Evolutionary conservation across 495 filamentous ascomycete species (phyloP), one percentile per base, ranked within the genome.

Genomic region (Parachaetomium inaequale): DNA sequence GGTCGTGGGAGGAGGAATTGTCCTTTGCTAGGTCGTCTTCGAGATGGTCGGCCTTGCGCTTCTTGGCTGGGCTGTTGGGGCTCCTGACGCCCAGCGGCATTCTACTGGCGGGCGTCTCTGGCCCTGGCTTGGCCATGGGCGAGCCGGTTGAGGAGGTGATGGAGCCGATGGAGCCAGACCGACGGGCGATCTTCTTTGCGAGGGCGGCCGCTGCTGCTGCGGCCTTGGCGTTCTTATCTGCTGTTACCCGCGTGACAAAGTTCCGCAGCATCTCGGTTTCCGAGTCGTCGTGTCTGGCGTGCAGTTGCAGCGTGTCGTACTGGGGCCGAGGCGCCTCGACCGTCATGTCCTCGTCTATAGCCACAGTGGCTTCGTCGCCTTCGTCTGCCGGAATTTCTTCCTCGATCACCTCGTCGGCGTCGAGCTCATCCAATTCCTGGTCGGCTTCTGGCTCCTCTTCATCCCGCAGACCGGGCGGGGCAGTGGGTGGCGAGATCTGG

Each of bases 251-350:
- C 42, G 71, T 77, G 34, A 80, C 73, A 65, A 80, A 80, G 43
- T 75, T 74, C 14, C 75, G 66, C 31, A 80, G 69, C 71, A 80
- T 72, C 32, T 80, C 78, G 2, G 76, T 77, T 45, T 80, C 76
- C 3, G 72, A 75, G 38, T 75, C 72, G 15, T 73, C 72, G 19
- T 72, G 69, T 6, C 54, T 45, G 2, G 52, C 62, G 15, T 69
- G 68, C n/a, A 70, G 36, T 5, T 66, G 61, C 6, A 72, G 52
- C 5, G 69, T 68, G 40, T 73, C 71, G 54, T 68, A 68, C 46
- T 65, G 55, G 4, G 47, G 36, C 17, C 31, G 50, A 11, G 59
- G 52, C 3, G 54, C 56, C 0, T 63, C 62, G 14, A 66, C 55
- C 11, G 59, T 65, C 38, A 32, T 31, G 14, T 74, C 68, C 7